phyloP scores from a whole-genome alignment of 352 stramenopile species.

The Phytopythium sindhum region DNA sequence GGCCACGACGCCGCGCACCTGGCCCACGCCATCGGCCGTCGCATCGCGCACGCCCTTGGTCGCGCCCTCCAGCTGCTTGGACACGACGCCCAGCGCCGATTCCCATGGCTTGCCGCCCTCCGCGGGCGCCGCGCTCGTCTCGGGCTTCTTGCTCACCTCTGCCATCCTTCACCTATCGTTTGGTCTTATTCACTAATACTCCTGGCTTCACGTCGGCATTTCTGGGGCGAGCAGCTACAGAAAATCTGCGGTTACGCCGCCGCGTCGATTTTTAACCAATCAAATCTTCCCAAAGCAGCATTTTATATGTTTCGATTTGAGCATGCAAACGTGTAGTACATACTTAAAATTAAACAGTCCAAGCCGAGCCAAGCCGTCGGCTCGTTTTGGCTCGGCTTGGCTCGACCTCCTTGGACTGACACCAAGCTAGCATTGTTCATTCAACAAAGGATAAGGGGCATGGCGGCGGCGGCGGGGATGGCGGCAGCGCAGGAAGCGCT shows the following conservation, averaged over 20 bases:
- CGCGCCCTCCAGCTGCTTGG: slow-evolving; percentile 46
- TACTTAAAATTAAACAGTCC: no score
- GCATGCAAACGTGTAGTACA: no score
- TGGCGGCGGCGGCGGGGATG: slow-evolving; percentile 28
- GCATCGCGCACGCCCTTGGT: slow-evolving; percentile 46
- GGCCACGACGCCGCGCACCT: slow-evolving; percentile 39
- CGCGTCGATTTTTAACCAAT: slow-evolving; percentile 14
- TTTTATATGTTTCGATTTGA: no score
- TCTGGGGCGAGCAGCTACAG: not conserved
- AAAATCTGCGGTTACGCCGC: slow-evolving; percentile 3
- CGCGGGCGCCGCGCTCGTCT: slow-evolving; percentile 18
- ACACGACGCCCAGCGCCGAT: slow-evolving; percentile 31
- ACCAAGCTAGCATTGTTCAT: no score
- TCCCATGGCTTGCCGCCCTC: slow-evolving; percentile 61
- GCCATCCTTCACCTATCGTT: not conserved
- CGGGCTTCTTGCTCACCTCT: slow-evolving; percentile 13
- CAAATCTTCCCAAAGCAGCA: not conserved
- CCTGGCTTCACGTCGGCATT: slow-evolving; percentile 3
- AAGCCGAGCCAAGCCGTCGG: no score
- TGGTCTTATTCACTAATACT: not conserved
- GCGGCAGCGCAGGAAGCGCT: slow-evolving; percentile 30
- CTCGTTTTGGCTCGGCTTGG: no score
- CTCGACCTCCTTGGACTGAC: no score
- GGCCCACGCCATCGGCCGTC: slow-evolving; percentile 29
- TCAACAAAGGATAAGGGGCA: not conserved